Percentiles rank a stretch among this genome's conserved stretches.
Evolutionary conservation across 1,139 yeast species (phyloP).

Genomic region (Hemisphaericaspora subhashii): DNA sequence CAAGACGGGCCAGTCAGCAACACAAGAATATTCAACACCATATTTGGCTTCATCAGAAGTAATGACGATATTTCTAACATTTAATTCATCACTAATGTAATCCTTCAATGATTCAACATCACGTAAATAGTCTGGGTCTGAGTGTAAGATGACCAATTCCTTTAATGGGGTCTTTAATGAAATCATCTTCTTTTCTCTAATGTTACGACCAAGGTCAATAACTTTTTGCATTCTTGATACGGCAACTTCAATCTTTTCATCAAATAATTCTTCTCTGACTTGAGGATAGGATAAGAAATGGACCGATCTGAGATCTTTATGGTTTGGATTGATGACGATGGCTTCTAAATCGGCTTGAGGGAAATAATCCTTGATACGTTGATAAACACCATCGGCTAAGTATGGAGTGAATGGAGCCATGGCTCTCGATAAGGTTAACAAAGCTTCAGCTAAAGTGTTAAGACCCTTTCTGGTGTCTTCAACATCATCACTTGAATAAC

Average conservation of each 20-base stretch:
- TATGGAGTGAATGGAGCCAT: conserved; percentile 99
- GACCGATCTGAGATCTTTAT: conserved; percentile 72
- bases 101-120: conserved; percentile 78
- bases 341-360: conserved; percentile 51
- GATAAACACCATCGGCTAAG: conserved; percentile 87
- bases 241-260: conserved; percentile 75
- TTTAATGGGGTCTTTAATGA: conserved; percentile 94
- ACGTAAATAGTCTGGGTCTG: conserved; percentile 68
- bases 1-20: conserved; percentile 98
- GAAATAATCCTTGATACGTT: conserved; percentile 66
- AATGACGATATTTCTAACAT: conserved; percentile 82
- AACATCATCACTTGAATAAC: conserved; percentile 68
- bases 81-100: conserved; percentile 87
- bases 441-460: conserved; percentile 87
- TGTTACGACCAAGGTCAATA: conserved; percentile 92
- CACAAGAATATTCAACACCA: conserved; percentile 89
- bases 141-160: conserved; percentile 81
- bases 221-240: conserved; percentile 96
- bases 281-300: conserved; percentile 90
- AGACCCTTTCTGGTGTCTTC: conserved; percentile 84
- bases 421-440: conserved; percentile 84
- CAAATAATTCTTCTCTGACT: conserved; percentile 80
- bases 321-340: conserved; percentile 38
- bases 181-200: conserved; percentile 92
- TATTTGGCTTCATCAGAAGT: conserved; percentile 90